Base-by-base conservation (phyloP, 1,139 yeast species). In the Candida sp. region DNA sequence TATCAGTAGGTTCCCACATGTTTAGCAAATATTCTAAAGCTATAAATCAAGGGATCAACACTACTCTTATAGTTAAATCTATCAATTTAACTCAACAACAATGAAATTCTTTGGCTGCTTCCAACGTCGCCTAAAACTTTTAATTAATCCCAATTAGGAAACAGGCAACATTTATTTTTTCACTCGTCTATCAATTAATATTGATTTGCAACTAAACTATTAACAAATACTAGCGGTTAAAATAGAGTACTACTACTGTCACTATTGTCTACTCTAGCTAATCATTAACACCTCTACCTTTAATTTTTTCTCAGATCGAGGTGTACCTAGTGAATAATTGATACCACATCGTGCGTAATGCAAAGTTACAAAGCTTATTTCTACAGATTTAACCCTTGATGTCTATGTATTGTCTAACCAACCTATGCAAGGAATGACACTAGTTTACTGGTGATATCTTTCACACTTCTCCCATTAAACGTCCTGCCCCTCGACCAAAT, bases 401-500 rank as follows among this genome's bases (percentile, higher is more conserved):
- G 29, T 25, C 29, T 25, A 25, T 25, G 29, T 25, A 25, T 25
- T 25, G 29, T 25, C 29, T 11, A 25, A 25, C 29, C 29, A 25
- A n/a, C 12, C 30, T 50, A 70, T 4, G 76, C 76, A 38, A 73
- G 52, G 49, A 68, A 65, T 6, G 75, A 64, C 2, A 63, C 45
- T 55, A 67, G 56, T 52, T 70, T 71, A 36, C 56, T 58, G 11
- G 64, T 46, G n/a, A 70, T 62, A 30, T 70, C 77, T 45, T 66
- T 68, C 35, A 67, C 38, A 44, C 61, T 69, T 40, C 62, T 55
- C 22, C 58, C 57, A 47, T 72, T 70, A 48, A 70, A 72, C 40
- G 71, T 76, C 46, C 68, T 60, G 21, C 82, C 85, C 40, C 84
- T 87, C 52, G 82, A 86, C 88, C 88, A 82, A 35, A 82, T 78